Base-by-base conservation (phyloP, 1,284 basidiomycete species). In the Porogramme epimiltina region DNA sequence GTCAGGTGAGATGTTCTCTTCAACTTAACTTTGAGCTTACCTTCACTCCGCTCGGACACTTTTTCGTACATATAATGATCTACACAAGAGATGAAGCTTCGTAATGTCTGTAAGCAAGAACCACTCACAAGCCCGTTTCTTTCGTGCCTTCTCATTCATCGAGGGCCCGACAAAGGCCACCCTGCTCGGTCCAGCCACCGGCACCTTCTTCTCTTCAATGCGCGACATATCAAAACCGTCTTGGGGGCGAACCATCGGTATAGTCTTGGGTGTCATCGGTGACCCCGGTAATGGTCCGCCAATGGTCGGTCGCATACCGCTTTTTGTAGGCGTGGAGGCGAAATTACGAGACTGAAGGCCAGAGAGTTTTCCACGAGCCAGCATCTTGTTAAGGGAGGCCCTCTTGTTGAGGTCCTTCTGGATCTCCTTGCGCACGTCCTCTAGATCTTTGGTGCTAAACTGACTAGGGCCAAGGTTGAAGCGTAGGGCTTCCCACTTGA, bases 41-140 rank as follows among this genome's bases (percentile, higher is more conserved):
- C 84, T 77, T 89, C 87, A 56, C 91, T 87, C 31, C 93, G 78
- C 63, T 91, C 89, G 1, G 83, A 82, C 18, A 90, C 77, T 71
- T 92, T 93, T 69, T 96, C 93, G 65, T 91, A 93, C 93, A 96
- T 95, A 69, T 97, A 97, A 25, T 89, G 83, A 73, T 95, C 90
- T 93, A 56, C 2, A 15, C 13, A 31, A 23, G 25, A 39, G n/a
- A 45, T 50, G 23, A 37, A n/a, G 28, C 5, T 26, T 18, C 22
- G 18, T 19, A 45, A 51, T 19, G 53, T 45, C 39, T 48, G 16
- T 15, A 46, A 38, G 51, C 15, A 33, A 5, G 4, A 41, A 33
- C 4, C 9, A 65, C 84, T 76, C 66, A 89, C 85, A 88, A 44
- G 73, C 74, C 45, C 83, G 76, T 51, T 68, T 70, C 56, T 75